phyloP scores from a whole-genome alignment of 202 grass and related monocot genomes.

The Eragrostis tef region DNA sequence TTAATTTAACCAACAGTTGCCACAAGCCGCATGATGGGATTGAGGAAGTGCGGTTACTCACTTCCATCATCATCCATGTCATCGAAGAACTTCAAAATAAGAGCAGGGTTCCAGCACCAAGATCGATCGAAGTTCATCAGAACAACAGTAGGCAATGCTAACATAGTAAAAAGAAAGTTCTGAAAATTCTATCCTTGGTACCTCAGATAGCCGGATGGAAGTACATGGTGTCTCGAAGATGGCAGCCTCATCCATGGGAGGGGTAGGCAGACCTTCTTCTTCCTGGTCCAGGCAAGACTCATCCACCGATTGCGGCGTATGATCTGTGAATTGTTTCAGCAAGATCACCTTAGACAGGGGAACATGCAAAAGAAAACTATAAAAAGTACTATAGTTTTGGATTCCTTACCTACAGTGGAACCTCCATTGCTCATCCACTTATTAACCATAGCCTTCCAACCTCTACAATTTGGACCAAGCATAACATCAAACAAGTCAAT shows the following conservation, averaged over 20 bases:
- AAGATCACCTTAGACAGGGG: not conserved
- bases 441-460: slow-evolving; percentile 78
- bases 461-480: slow-evolving; percentile 48
- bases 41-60: slow-evolving; percentile 56
- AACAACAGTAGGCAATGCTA: not conserved
- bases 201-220: slow-evolving; percentile 69
- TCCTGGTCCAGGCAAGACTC: slow-evolving; percentile 57
- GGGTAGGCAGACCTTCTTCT: slow-evolving; percentile 70
- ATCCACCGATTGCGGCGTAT: slow-evolving; percentile 55
- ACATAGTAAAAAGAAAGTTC: not conserved
- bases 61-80: slow-evolving; percentile 88
- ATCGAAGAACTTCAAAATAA: slow-evolving; percentile 69
- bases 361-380: not conserved
- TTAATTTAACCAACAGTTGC: slow-evolving; percentile 15
- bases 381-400: not conserved
- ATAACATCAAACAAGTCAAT: slow-evolving; percentile 34
- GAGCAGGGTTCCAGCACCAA: slow-evolving; percentile 34
- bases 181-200: slow-evolving; percentile 36
- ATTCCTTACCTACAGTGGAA: slow-evolving; percentile 64
- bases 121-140: slow-evolving; percentile 51
- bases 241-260: slow-evolving; percentile 76
- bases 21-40: not conserved
- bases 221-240: slow-evolving; percentile 60
- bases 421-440: slow-evolving; percentile 65
- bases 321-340: slow-evolving; percentile 45